Percentiles rank a stretch among this genome's conserved stretches.
These are phyloP conservation scores for Claviceps maximensis DNA, from an alignment of 2,329 filamentous ascomycete species.

Conservation along the genomic window DNA sequence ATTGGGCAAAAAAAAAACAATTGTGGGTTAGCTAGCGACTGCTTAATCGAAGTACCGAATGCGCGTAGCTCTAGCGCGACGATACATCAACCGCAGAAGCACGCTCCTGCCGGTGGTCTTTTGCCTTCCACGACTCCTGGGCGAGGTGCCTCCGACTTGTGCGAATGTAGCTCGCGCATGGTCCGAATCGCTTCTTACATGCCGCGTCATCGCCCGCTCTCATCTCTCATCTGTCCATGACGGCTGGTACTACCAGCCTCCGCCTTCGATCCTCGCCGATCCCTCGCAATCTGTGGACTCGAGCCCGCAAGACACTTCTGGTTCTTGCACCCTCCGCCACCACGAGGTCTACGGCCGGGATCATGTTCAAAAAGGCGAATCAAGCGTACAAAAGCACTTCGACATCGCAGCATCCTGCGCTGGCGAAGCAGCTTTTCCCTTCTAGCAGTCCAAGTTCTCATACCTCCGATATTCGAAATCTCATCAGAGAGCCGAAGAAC, in stretches of 20 bases:
- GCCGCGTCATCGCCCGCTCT: background rate
- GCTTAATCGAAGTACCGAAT: background rate
- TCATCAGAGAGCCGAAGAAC: conserved; percentile 32
- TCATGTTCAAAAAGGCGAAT: conserved; percentile 9
- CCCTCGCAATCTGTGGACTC: conserved; percentile 14
- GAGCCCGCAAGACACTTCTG: conserved; percentile 14
- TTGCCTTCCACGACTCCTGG: background rate
- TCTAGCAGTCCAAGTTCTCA: conserved; percentile 38
- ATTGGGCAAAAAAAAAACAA: no score
- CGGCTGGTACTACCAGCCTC: conserved; percentile 18
- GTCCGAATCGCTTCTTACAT: background rate
- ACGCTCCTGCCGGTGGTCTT: background rate
- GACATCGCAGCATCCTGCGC: conserved; percentile 20
- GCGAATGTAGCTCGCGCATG: background rate
- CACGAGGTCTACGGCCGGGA: background rate
- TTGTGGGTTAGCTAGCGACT: no score
- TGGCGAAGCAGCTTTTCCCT: conserved; percentile 41
- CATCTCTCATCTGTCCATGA: conserved; percentile 22
- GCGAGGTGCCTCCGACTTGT: background rate
- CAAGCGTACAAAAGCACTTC: conserved; percentile 13
- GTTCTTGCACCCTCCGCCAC: conserved; percentile 10
- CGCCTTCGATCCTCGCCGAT: conserved; percentile 24
- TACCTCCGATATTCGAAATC: conserved; percentile 36
- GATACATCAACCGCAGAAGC: background rate
- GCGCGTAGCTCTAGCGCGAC: background rate